Evolutionary conservation across 148 eudicot species (phyloP).

Genomic region (Rhododendron ferrugineum): DNA sequence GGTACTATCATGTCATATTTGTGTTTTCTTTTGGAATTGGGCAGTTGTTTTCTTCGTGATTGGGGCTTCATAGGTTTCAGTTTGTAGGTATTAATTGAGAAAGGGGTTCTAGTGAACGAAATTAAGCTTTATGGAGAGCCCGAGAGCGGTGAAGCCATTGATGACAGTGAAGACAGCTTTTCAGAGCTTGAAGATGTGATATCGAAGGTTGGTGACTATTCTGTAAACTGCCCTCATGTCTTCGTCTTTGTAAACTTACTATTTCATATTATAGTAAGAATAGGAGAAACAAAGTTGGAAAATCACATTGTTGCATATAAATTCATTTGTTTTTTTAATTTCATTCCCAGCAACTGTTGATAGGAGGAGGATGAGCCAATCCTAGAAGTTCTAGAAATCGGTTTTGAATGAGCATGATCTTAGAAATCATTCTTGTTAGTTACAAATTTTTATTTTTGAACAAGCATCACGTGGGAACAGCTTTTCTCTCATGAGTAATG

Average conservation of each 20-base stretch:
- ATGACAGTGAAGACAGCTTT: constrained; percentile 62
- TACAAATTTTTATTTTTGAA: neutral
- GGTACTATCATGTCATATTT: constrained; percentile 34
- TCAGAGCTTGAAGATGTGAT: constrained; percentile 80
- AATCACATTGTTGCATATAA: neutral
- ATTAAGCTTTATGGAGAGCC: constrained; percentile 85
- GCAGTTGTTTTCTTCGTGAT: neutral
- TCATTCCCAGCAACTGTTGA: neutral
- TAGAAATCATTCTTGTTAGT: neutral
- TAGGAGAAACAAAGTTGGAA: neutral
- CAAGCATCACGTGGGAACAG: neutral
- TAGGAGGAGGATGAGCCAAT: neutral
- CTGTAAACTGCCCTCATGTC: neutral
- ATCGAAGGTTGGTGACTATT: constrained; percentile 47
- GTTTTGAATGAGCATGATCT: neutral
- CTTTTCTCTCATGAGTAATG: neutral
- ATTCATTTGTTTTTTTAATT: neutral
- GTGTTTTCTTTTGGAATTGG: constrained; percentile 6
- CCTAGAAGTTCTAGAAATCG: neutral
- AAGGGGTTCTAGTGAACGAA: constrained; percentile 65
- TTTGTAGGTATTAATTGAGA: constrained; percentile 68
- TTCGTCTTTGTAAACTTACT: neutral
- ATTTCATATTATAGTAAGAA: neutral
- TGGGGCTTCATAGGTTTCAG: neutral
- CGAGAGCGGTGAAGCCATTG: constrained; percentile 51